Conservation (phyloP, 768 basidiomycete genomes). For the Mycena rosella region DNA sequence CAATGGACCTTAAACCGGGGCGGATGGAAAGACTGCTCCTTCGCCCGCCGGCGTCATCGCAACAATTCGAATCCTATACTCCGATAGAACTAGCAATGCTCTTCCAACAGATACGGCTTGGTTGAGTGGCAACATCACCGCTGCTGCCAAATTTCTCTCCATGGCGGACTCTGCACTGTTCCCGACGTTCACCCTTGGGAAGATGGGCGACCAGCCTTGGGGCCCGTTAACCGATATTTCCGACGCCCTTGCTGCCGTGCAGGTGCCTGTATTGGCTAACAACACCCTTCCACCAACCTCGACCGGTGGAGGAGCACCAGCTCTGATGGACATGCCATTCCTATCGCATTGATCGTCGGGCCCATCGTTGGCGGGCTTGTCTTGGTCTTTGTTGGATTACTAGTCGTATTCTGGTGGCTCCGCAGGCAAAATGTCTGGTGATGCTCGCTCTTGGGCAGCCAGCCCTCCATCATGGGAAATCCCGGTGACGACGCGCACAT, state of each 20-base stretch:
- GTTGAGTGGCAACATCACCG: slow-evolving; percentile 11
- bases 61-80: slow-evolving; percentile 6
- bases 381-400: too few species aligned
- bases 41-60: slow-evolving; percentile 22
- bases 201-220: slow-evolving; percentile 13
- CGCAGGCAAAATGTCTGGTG: too few species aligned
- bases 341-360: too few species aligned
- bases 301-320: neutral
- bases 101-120: slow-evolving; percentile 16
- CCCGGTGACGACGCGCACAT: too few species aligned
- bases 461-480: too few species aligned
- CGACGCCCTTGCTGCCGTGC: slow-evolving; percentile 19
- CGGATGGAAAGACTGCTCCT: neutral
- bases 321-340: too few species aligned
- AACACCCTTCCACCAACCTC: neutral
- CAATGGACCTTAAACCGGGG: slow-evolving; percentile 5
- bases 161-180: slow-evolving; percentile 2
- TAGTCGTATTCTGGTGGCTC: too few species aligned
- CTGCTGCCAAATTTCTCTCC: slow-evolving; percentile 5
- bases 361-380: too few species aligned
- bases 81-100: slow-evolving; percentile 12
- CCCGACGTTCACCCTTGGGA: neutral
- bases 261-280: slow-evolving; percentile 13
- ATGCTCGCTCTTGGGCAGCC: too few species aligned
- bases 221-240: neutral